These are phyloP conservation scores for Amanita brunnescens DNA, from an alignment of 768 basidiomycete genomes.

Conservation along the genomic window DNA sequence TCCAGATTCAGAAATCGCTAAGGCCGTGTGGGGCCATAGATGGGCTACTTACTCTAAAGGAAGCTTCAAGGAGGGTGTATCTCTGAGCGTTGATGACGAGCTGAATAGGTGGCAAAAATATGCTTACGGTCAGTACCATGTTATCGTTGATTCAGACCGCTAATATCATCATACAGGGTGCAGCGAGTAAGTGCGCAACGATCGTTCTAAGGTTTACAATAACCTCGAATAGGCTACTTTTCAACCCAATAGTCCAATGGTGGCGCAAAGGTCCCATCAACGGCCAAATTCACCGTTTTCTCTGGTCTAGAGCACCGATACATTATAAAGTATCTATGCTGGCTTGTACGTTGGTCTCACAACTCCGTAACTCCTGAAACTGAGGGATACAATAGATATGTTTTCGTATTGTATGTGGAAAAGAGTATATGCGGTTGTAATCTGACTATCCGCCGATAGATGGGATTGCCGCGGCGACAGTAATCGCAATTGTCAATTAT, in stretches of 20 bases:
- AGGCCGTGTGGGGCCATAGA: neutral
- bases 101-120: slow-evolving; percentile 86
- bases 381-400: slow-evolving; percentile 29
- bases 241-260: slow-evolving; percentile 78
- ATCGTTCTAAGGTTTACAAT: slow-evolving; percentile 21
- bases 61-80: slow-evolving; percentile 87
- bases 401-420: slow-evolving; percentile 38
- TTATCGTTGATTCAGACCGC: neutral
- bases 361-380: slow-evolving; percentile 2
- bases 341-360: slow-evolving; percentile 36
- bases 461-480: slow-evolving; percentile 59
- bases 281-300: slow-evolving; percentile 60
- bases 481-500: slow-evolving; percentile 66
- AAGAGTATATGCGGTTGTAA: neutral
- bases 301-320: slow-evolving; percentile 68
- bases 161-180: slow-evolving; percentile 18
- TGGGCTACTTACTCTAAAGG: slow-evolving; percentile 85
- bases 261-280: slow-evolving; percentile 71
- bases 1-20: neutral
- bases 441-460: slow-evolving; percentile 17
- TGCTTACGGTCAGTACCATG: slow-evolving; percentile 30
- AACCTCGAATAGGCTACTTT: slow-evolving; percentile 47
- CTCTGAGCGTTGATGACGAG: slow-evolving; percentile 81
- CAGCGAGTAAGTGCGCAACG: slow-evolving; percentile 43
- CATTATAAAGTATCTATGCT: slow-evolving; percentile 81